Evolutionary conservation across 345 rosid species (phyloP), one percentile per base, ranked within the genome.

Genomic region (Eucalyptus shirleyi): DNA sequence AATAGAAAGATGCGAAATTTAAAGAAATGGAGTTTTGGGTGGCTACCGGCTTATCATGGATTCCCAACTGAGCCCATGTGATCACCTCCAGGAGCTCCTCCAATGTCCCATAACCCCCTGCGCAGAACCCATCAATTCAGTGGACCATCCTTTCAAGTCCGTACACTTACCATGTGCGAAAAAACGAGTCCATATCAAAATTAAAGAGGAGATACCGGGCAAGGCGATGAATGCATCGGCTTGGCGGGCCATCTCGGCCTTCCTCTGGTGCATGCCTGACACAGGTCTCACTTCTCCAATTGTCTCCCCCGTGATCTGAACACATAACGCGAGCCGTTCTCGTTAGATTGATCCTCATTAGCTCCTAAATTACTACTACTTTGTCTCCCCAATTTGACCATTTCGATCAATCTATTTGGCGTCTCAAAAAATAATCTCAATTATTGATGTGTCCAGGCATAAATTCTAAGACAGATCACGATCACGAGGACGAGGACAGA

Each of bases 241-340:
- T 87, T 96, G 97, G n/a, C 97, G 96, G 72, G 98, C 95, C 98
- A 96, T 96, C 93, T 95, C 98, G 28, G 98, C 98, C 90, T 96
- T 96, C 86, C 98, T 91, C 88, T 96, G 97, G 91, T 96, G 98
- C 98, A 96, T 96, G 67, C 94, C 96, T 15, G 96, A 94, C 23
- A 96, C 98, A 2, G 96, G 92, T 89, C 89, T 94, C 37, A 96
- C 95, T 92, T 96, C 98, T 21, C 98, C 98, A 5, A 95, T 93
- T 1, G 97, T 90, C 89, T 93, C 97, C 82, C 98, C 98, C 8
- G 96, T 94, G 49, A 96, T 91, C 98, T 96, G 95, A 11, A 89
- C 89, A 40, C 47, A 40, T 1, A 77, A 12, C 13, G 24, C 16
- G 16, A 4, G 15, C 8, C 26, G 4, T 11, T 11, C 45, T 72